These are phyloP conservation scores for Linnemannia zychae DNA, from an alignment of 192 early-diverging fungal species.

Conservation along the genomic window DNA sequence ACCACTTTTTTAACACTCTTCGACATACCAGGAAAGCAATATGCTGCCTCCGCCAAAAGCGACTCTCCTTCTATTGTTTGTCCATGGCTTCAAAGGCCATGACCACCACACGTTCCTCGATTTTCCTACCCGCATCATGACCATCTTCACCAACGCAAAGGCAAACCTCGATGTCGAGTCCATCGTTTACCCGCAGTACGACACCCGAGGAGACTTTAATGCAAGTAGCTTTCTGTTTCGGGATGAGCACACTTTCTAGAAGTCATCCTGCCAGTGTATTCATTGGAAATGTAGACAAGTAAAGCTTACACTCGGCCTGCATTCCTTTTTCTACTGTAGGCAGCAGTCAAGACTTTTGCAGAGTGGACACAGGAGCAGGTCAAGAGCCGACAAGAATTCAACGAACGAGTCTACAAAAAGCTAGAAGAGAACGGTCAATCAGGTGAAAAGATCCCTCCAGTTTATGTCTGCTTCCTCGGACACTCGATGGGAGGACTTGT, in stretches of 20 bases:
- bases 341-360: constrained; percentile 61
- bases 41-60: constrained; percentile 42
- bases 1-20: not conserved
- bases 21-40: not conserved
- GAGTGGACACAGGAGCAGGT: constrained; percentile 63
- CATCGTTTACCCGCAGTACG: constrained; percentile 68
- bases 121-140: constrained; percentile 65
- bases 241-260: not conserved
- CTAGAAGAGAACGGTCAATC: constrained; percentile 3
- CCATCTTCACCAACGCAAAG: constrained; percentile 58
- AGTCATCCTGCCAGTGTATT: not conserved
- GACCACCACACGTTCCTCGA: constrained; percentile 61
- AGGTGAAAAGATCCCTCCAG: constrained; percentile 24
- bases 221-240: not conserved
- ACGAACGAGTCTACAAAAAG: constrained; percentile 9
- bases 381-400: constrained; percentile 41
- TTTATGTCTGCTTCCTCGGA: constrained; percentile 51
- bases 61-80: constrained; percentile 66
- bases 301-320: not conserved
- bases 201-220: constrained; percentile 67
- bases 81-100: constrained; percentile 71
- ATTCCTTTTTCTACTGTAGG: constrained; percentile 4
- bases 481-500: constrained; percentile 76
- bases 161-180: constrained; percentile 58
- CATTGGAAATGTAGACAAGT: not conserved